A percentile compares a stretch with the other conserved stretches of the same genome.
Conservation (phyloP, 306 rosid genomes). For the Vigna radiata region DNA sequence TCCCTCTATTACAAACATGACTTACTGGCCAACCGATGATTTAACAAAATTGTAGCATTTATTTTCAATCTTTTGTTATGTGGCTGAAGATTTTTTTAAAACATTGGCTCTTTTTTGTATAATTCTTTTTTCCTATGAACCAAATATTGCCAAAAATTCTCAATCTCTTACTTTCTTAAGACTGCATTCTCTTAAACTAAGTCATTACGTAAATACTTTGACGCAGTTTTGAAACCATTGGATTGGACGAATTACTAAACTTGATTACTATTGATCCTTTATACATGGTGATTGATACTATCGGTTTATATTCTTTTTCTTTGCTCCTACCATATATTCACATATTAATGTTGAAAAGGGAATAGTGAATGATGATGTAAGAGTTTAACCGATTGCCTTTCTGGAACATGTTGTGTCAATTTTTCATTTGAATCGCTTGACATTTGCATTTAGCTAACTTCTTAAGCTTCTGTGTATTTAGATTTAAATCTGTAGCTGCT, state of each 20-base stretch:
- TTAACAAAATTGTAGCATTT: conserved; percentile 29
- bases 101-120: too few species aligned
- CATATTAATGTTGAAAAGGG: conserved; percentile 6
- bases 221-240: conserved; percentile 5
- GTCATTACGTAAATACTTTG: background rate
- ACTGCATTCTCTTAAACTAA: background rate
- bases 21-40: too few species aligned
- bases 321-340: conserved; percentile 7
- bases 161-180: background rate
- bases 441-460: background rate
- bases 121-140: background rate
- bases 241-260: conserved; percentile 7
- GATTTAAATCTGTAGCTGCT: conserved; percentile 25
- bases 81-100: conserved; percentile 25
- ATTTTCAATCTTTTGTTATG: background rate
- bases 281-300: conserved; percentile 14
- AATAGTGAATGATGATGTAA: background rate
- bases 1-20: too few species aligned
- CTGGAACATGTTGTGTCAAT: background rate
- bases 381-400: conserved; percentile 18
- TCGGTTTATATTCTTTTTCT: conserved; percentile 10
- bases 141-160: background rate
- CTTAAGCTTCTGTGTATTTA: background rate
- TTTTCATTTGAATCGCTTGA: background rate
- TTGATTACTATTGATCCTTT: conserved; percentile 15